These are phyloP conservation scores for Neurospora cerealis DNA, from an alignment of 495 filamentous ascomycete genomes.

Conservation along the genomic window DNA sequence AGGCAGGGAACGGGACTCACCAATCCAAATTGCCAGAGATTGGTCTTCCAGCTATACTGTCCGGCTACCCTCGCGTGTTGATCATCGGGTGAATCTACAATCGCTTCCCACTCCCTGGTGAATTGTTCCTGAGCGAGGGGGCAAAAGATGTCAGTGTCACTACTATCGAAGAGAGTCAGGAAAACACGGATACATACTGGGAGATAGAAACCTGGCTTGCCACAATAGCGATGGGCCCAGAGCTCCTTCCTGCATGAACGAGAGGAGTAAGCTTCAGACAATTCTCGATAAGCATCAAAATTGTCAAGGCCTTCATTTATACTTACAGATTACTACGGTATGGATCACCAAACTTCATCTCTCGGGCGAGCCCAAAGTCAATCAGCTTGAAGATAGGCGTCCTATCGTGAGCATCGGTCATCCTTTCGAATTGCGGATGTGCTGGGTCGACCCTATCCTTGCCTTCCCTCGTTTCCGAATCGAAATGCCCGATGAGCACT, in stretches of 20 bases:
- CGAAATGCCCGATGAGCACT: background rate
- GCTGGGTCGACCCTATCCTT: background rate
- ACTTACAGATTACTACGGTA: background rate
- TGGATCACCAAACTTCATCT: background rate
- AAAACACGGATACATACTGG: background rate
- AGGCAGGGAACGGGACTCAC: background rate
- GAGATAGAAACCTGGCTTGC: background rate
- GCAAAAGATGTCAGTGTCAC: background rate
- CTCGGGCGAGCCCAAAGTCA: background rate
- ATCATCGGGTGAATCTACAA: background rate
- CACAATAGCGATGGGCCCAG: background rate
- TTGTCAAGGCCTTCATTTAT: background rate
- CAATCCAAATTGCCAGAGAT: background rate
- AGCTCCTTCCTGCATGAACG: background rate
- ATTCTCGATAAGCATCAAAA: background rate
- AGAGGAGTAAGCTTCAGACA: background rate
- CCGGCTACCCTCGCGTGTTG: background rate
- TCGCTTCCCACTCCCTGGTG: background rate
- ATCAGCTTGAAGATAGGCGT: background rate
- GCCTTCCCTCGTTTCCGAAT: background rate
- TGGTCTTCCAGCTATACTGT: background rate
- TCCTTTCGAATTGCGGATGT: background rate
- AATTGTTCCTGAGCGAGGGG: background rate
- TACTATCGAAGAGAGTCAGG: background rate
- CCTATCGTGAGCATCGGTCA: background rate